Evolutionary conservation across 106 monocot species (phyloP).

Genomic region (Acorus gramineus): DNA sequence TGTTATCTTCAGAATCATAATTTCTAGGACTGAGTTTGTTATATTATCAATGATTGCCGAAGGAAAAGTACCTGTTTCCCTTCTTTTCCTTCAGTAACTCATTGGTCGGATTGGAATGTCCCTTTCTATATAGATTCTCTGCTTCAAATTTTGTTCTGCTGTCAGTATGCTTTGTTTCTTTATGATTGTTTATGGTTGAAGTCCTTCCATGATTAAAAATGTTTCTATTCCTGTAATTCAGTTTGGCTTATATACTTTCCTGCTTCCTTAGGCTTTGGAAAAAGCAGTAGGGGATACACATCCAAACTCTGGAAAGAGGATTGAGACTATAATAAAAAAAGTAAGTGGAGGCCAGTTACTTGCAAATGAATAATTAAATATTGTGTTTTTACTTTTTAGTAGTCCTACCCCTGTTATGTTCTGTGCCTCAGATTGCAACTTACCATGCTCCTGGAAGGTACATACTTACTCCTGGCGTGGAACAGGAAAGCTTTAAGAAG

Average conservation of each 20-base stretch:
- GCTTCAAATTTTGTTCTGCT: no score
- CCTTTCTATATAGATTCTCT: no score
- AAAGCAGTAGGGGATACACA: conserved; percentile 53
- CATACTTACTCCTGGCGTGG: conserved; percentile 51
- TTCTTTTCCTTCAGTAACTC: no score
- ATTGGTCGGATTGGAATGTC: no score
- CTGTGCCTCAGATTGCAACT: conserved; percentile 55
- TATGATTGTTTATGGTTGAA: no score
- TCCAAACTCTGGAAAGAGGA: conserved; percentile 51
- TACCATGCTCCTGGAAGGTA: conserved; percentile 65
- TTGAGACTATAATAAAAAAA: conserved; percentile 56
- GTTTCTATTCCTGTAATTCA: no score
- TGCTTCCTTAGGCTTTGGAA: conserved; percentile 50
- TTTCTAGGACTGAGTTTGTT: no score
- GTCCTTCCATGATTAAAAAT: no score
- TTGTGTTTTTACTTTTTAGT: not conserved
- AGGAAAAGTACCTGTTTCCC: no score
- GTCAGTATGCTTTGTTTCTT: no score
- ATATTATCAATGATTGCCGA: no score
- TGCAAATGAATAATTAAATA: not conserved
- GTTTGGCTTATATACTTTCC: not conserved
- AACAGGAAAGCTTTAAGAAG: conserved; percentile 32
- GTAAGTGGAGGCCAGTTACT: conserved; percentile 36
- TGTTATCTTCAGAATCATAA: no score
- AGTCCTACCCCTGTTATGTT: not conserved